Conservation (phyloP, 2,329 filamentous ascomycete species). For the Xylaria arbuscula region DNA sequence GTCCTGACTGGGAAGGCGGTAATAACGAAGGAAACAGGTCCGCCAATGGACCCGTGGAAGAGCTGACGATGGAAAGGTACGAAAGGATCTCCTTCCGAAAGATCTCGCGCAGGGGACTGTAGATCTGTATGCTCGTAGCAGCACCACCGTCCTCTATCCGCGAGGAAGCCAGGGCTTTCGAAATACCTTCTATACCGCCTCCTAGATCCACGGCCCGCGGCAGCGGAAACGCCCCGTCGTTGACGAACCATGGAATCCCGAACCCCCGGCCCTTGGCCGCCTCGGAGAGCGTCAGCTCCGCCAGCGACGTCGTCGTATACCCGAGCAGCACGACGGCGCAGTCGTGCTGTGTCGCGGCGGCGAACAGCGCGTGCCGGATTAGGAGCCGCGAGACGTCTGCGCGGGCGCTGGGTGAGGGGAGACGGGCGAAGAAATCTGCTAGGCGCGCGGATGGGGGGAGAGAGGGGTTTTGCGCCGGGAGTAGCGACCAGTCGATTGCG, state of each 20-base stretch:
- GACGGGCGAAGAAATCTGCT: constrained; percentile 64
- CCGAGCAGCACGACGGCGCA: constrained; percentile 83
- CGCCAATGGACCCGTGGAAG: constrained; percentile 2
- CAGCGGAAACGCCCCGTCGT: constrained; percentile 71
- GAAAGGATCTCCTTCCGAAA: constrained; percentile 81
- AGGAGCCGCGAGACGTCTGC: constrained; percentile 79
- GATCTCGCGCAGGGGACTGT: constrained; percentile 86
- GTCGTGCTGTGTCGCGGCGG: constrained; percentile 66
- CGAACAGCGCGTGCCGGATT: constrained; percentile 75
- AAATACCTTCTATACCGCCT: not conserved
- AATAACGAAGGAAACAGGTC: constrained; percentile 23
- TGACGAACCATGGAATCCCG: constrained; percentile 81
- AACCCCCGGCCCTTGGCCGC: constrained; percentile 92
- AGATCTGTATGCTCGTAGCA: constrained; percentile 57
- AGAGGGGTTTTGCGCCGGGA: constrained; percentile 48
- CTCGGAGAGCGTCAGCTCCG: constrained; percentile 85
- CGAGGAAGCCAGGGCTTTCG: not conserved
- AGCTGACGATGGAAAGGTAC: constrained; percentile 67
- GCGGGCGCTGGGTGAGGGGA: constrained; percentile 79
- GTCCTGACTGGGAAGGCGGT: not conserved
- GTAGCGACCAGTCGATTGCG: constrained; percentile 64
- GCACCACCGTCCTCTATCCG: not conserved
- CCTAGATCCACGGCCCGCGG: constrained; percentile 22
- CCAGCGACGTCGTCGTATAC: constrained; percentile 87
- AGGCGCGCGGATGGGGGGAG: constrained; percentile 53